Base-by-base conservation (phyloP, 2,329 filamentous ascomycete species). In the Sporothrix luriei region DNA sequence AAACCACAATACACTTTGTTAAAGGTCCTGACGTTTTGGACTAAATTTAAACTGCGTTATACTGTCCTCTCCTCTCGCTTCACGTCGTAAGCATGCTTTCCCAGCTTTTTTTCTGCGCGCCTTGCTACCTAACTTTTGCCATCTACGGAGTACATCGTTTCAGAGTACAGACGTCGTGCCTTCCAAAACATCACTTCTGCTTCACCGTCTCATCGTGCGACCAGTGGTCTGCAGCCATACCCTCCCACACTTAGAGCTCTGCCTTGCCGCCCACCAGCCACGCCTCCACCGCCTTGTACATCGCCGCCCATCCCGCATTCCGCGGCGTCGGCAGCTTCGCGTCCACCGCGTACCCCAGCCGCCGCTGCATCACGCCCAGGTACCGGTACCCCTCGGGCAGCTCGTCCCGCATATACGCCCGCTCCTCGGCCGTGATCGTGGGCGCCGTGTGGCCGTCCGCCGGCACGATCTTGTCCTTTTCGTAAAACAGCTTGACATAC, bases 401-500 rank as follows among this genome's bases (percentile, higher is more conserved):
- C 51, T 72, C 75, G 7, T 75, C 76, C 24, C n/a, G 19, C 62
- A 84, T 76, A 57, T 78, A 76, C 14, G 77, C 76, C 33, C 74
- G 69, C 48, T 79, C 77, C 14, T 79, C 78, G 33, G 73, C 66
- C n/a, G 76, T 70, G 71, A 84, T 82, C 0, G 49, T 69, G 0
- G 82, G 82, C 19, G 76, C 76, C 6, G 75, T 75, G 72, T 73
- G 75, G 49, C 83, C 82, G 72, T 84, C 79, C 49, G 81, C 79
- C 4, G 82, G 78, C 2, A 84, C 78, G 40, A 84, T 75, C 77
- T 82, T 84, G 77, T 84, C 82, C 76, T 84, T 83, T 71, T 83
- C 82, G 74, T 83, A 83, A 72, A 83, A 79, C 66, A 84, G 77
- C 77, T 84, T 84, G 76, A 83, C 81, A 71, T 80, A 83, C 65